Conservation (phyloP, 23 red algal genomes). For the Gracilaria caudata region DNA sequence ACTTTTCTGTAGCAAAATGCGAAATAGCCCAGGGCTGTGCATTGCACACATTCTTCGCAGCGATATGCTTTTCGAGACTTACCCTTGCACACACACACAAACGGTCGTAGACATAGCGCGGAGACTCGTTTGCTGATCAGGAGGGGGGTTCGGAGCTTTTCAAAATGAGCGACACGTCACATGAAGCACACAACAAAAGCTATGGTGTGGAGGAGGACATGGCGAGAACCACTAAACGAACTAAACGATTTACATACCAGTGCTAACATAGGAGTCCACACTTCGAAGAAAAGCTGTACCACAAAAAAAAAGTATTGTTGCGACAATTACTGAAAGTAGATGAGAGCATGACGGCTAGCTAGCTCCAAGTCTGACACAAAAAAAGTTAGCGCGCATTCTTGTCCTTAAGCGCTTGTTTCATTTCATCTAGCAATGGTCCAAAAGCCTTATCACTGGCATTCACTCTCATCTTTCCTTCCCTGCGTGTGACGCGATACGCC, state of each 20-base stretch:
- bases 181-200: too few relatives aligned
- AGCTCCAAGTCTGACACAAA: neutral
- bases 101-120: too few relatives aligned
- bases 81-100: too few relatives aligned
- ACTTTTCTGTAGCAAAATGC: neutral
- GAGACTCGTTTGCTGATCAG: too few relatives aligned
- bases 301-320: neutral
- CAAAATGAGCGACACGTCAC: too few relatives aligned
- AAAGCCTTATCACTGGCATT: slow-evolving; percentile 40
- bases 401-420: slow-evolving; percentile 29
- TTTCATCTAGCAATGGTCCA: slow-evolving; percentile 39
- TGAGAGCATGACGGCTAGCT: too few relatives aligned
- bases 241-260: neutral
- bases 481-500: slow-evolving; percentile 21
- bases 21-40: too few relatives aligned
- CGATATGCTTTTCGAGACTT: too few relatives aligned
- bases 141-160: too few relatives aligned
- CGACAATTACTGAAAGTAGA: neutral
- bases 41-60: too few relatives aligned
- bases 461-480: neutral
- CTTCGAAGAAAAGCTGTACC: neutral
- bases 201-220: too few relatives aligned
- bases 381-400: neutral
- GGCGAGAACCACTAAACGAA: neutral
- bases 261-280: neutral